Conservation (phyloP, 1,139 yeast species). For the Lodderomyces orthopsilosis region DNA sequence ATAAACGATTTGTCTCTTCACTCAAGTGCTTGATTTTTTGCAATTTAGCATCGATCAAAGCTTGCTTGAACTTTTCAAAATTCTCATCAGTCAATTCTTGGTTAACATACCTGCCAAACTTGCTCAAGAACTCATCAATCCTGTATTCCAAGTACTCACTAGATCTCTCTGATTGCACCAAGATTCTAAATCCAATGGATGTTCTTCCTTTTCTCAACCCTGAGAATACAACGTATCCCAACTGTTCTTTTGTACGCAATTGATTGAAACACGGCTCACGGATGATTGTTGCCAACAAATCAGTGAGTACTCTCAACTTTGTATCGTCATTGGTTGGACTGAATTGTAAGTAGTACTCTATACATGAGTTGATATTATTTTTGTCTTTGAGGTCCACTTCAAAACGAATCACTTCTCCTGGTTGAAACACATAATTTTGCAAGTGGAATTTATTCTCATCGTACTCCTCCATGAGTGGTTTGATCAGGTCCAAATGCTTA, state of each 20-base stretch:
- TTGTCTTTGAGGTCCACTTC: constrained; percentile 58
- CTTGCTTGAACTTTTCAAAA: constrained; percentile 64
- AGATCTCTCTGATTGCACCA: constrained; percentile 82
- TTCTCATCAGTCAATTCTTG: constrained; percentile 53
- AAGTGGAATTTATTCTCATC: constrained; percentile 25
- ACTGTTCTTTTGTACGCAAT: constrained; percentile 86
- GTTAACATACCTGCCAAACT: constrained; percentile 36
- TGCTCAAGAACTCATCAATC: constrained; percentile 61
- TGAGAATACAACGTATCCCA: constrained; percentile 82
- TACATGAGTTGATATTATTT: constrained; percentile 78
- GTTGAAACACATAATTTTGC: constrained; percentile 41
- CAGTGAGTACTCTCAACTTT: constrained; percentile 47
- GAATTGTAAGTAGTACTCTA: constrained; percentile 73
- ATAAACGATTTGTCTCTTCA: constrained; percentile 70
- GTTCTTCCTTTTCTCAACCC: constrained; percentile 69
- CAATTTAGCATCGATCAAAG: constrained; percentile 62
- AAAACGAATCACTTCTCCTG: constrained; percentile 44
- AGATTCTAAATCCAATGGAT: constrained; percentile 71
- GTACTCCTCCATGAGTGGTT: constrained; percentile 41
- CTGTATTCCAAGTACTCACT: constrained; percentile 74
- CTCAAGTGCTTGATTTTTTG: constrained; percentile 73
- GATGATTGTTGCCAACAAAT: constrained; percentile 66
- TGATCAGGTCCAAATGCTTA: constrained; percentile 18
- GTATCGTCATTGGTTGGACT: constrained; percentile 43
- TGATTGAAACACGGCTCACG: constrained; percentile 89